Base-by-base conservation (phyloP, 2,329 filamentous ascomycete species). In the Plenodomus biglobosus region DNA sequence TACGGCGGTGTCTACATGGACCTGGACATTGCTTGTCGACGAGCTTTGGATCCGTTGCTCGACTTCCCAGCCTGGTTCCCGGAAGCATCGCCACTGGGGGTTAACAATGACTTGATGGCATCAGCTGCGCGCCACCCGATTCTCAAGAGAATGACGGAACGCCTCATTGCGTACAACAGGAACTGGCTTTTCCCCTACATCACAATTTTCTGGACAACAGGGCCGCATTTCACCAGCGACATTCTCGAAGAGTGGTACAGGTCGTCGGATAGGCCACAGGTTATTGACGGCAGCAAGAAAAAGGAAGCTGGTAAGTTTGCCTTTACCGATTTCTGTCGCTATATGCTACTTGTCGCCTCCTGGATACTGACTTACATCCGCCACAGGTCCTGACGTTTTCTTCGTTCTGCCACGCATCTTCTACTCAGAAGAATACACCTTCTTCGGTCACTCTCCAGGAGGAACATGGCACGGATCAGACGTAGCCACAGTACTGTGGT, bases 401-500 rank as follows among this genome's bases (percentile, higher is more conserved):
- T 57, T 51, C 40, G 44, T 66, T 27, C 48, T 68, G 5, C 64
- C 64, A 0, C 52, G 53, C 20, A 52, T 62, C 17, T 67, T 67
- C 46, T 66, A 68, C 46, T 62, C 59, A 4, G 62, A 69, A 36
- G 47, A 62, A 18, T 62, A 55, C 17, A 68, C 60, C 2, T 67
- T 69, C 45, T 69, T 69, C 30, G 62, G 62, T 6, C 62, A 68
- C 30, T 58, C 48, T 13, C 65, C 62, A 10, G 65, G 64, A 15
- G 64, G 65, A 2, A 66, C 65, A 18, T 69, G 65, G 65, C 64
- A 69, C 42, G 65, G 58, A 4, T 40, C 44, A 6, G 65, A 69
- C 39, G 65, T 68, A 17, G 56, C 54, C 17, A 51, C 62, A 5
- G 51, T 68, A 3, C 43, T 68, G 21, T 68, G 65, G 65, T 44